Evolutionary conservation across 2,329 filamentous ascomycete genomes (phyloP).

Genomic region (Sclerotinia subarctica): DNA sequence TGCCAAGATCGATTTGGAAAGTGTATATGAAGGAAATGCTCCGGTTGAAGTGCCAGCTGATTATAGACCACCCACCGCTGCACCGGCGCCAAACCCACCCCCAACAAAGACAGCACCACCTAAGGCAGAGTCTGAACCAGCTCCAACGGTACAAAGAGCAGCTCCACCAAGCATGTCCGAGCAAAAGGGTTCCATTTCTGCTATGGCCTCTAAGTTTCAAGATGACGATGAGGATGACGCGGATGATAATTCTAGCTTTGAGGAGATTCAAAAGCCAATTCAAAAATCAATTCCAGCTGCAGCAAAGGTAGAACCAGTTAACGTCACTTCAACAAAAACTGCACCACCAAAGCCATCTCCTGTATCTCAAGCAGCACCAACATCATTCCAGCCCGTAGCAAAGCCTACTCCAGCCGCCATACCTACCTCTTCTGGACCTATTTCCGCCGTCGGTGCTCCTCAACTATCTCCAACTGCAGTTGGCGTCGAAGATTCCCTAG

Average conservation of each 20-base stretch:
- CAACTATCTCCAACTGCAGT: slow-evolving; percentile 37
- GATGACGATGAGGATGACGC: slow-evolving; percentile 64
- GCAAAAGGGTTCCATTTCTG: slow-evolving; percentile 82
- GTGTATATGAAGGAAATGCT: slow-evolving; percentile 79
- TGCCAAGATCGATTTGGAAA: slow-evolving; percentile 90
- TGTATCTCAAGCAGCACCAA: slow-evolving; percentile 29
- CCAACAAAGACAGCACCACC: slow-evolving; percentile 44
- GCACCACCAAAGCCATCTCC: slow-evolving; percentile 37
- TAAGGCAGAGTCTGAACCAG: slow-evolving; percentile 52
- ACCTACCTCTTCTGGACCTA: slow-evolving; percentile 41
- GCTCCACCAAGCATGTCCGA: slow-evolving; percentile 72
- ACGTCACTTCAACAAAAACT: slow-evolving; percentile 41
- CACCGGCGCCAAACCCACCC: slow-evolving; percentile 45
- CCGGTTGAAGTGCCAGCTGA: slow-evolving; percentile 73
- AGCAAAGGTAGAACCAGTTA: slow-evolving; percentile 44
- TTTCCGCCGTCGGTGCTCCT: slow-evolving; percentile 34
- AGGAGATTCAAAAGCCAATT: slow-evolving; percentile 74
- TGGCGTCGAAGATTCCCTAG: slow-evolving; percentile 62
- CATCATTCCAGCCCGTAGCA: slow-evolving; percentile 25
- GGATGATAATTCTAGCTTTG: slow-evolving; percentile 70
- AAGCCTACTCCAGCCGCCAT: slow-evolving; percentile 35
- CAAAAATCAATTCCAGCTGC: slow-evolving; percentile 51
- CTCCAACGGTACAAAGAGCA: slow-evolving; percentile 45
- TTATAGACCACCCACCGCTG: slow-evolving; percentile 55
- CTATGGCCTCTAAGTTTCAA: slow-evolving; percentile 81